Evolutionary conservation across 2,329 filamentous ascomycete genomes (phyloP).

Genomic region (Nigrospora osmanthi): DNA sequence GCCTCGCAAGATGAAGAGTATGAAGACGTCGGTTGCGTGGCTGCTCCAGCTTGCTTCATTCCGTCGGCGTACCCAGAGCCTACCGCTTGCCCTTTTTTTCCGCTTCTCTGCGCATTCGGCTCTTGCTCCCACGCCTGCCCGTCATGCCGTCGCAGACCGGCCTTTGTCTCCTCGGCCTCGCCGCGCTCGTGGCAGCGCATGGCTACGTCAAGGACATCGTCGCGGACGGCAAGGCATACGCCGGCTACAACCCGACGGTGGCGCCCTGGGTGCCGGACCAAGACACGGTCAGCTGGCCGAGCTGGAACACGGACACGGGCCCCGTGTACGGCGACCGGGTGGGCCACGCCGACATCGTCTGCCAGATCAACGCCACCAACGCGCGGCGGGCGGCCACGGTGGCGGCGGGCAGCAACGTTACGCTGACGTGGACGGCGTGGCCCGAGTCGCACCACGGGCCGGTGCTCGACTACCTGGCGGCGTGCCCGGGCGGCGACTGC

Average conservation of each 20-base stretch:
- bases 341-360: neutral
- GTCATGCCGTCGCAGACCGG: too few relatives aligned
- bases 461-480: constrained; percentile 29
- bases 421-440: constrained; percentile 33
- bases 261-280: neutral
- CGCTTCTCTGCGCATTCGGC: too few relatives aligned
- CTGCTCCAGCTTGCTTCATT: too few relatives aligned
- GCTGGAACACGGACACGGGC: neutral
- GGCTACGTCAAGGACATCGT: neutral
- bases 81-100: too few relatives aligned
- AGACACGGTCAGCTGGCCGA: neutral
- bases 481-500: constrained; percentile 20
- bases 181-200: neutral
- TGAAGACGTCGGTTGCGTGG: too few relatives aligned
- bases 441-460: constrained; percentile 28
- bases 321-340: neutral
- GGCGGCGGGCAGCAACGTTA: constrained; percentile 24
- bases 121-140: too few relatives aligned
- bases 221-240: neutral
- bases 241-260: neutral
- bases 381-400: constrained; percentile 5
- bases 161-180: neutral
- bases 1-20: too few relatives aligned
- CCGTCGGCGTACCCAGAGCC: too few relatives aligned
- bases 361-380: neutral